Percentiles rank a stretch among this genome's conserved stretches.
Conservation (phyloP, 1,284 basidiomycete genomes). For the Taiwanofungus camphoratus region DNA sequence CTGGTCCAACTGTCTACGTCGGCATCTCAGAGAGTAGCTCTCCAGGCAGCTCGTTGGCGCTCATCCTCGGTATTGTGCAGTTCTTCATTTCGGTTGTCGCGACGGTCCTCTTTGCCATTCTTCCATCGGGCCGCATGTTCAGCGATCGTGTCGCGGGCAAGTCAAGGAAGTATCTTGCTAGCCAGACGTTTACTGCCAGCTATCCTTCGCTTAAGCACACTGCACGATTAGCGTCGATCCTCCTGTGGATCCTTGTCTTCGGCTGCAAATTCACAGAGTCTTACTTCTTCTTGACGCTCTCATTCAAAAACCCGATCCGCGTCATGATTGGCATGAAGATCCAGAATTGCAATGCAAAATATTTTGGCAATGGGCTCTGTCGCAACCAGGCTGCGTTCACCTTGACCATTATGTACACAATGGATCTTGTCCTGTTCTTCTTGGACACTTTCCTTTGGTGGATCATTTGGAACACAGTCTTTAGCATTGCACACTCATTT, state of each 20-base stretch:
- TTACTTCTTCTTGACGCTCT: constrained; percentile 92
- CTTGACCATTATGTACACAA: constrained; percentile 92
- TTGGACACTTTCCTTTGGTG: constrained; percentile 98
- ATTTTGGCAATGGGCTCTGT: constrained; percentile 79
- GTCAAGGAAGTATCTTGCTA: constrained; percentile 89
- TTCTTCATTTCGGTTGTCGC: constrained; percentile 84
- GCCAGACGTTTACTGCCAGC: constrained; percentile 92
- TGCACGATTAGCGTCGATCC: constrained; percentile 67
- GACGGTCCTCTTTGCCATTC: constrained; percentile 76
- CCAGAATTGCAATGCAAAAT: constrained; percentile 79
- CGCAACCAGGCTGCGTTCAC: constrained; percentile 89
- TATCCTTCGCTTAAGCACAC: constrained; percentile 66
- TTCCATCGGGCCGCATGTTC: constrained; percentile 93
- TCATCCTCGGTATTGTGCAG: constrained; percentile 89
- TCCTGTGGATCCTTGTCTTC: constrained; percentile 87
- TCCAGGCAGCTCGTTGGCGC: constrained; percentile 63
- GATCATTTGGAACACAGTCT: constrained; percentile 95
- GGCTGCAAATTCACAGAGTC: constrained; percentile 92
- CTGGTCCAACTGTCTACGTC: constrained; percentile 89
- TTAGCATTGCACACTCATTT: constrained; percentile 88
- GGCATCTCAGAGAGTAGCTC: constrained; percentile 59
- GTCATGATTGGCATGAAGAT: constrained; percentile 94
- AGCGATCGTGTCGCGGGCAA: constrained; percentile 93
- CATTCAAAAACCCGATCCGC: constrained; percentile 83
- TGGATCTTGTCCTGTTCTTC: constrained; percentile 94